phyloP scores from a whole-genome alignment of 345 rosid genomes.

The Eucalyptus curtisii region DNA sequence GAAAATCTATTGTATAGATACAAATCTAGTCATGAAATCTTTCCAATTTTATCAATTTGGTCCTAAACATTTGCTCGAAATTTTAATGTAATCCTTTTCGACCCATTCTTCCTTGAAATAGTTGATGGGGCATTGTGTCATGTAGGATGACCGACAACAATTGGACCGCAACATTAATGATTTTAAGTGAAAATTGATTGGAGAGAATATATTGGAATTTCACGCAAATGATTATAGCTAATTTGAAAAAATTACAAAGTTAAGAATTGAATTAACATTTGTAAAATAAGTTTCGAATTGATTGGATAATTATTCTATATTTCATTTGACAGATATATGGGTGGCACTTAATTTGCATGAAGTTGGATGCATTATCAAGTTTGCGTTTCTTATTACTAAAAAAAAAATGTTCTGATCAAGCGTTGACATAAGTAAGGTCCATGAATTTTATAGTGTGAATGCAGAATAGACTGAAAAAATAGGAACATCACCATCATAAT shows the following conservation, averaged over 20 bases:
- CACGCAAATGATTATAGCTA: neutral
- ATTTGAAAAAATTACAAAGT: neutral
- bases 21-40: neutral
- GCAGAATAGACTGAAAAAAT: neutral
- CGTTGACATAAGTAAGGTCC: neutral
- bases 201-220: neutral
- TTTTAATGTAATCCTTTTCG: no score
- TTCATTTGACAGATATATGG: neutral
- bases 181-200: neutral
- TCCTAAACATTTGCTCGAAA: neutral
- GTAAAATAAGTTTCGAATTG: neutral
- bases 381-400: neutral
- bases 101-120: neutral
- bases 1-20: no score
- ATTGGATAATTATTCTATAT: neutral
- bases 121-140: neutral
- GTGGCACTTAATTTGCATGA: neutral
- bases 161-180: neutral
- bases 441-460: neutral
- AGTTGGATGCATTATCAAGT: neutral
- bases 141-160: accelerated
- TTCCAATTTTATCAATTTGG: no score
- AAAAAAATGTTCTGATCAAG: neutral
- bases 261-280: accelerated
- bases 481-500: neutral